Evolutionary conservation across 768 basidiomycete genomes (phyloP), one percentile per base, ranked within the genome.

Genomic region (Psilocybe subaeruginosa): DNA sequence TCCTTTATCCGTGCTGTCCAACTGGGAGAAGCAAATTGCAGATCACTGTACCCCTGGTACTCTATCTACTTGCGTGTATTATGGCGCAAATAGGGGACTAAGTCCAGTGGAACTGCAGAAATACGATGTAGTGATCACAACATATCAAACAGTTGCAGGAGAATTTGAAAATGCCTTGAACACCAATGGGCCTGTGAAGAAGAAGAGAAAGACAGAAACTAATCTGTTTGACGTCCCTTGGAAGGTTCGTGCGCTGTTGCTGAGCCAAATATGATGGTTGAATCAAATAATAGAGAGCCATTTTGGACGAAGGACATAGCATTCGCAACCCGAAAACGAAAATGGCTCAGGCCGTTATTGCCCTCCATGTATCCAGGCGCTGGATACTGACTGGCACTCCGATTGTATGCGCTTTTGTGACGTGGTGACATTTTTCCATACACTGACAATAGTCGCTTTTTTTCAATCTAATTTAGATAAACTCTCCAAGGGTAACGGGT

Each of bases 271-370:
- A 33, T 39, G 8, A 37, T 59, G 48, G 54, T 48, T 29, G 33
- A 14, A 31, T 8, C 19, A 17, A 47, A 7, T n/a, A 33, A 8
- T 43, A 91, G 88, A 80, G 95, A 59, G 72, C 96, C 45, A 85
- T 97, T 19, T 77, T 96, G 4, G 95, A 97, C 65, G 95, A 97
- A 75, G 95, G 93, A 0, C 95, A 97, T 69, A 87, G 70, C 27
- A 89, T 97, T 63, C 86, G 93, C 54, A 97, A 97, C 70, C 85
- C 91, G 2, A 90, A 82, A 72, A 93, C 95, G 0, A 93, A 95
- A 77, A 92, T 91, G 84, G 82, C 92, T 8, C 78, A 81, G 66
- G 88, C 91, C 0, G 85, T 88, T 1, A 86, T 80, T 59, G 84
- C 72, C 16, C 76, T 94, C 23, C 74, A 75, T 16, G 90, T 89